Percentiles rank a stretch among this genome's conserved stretches.
Conservation (phyloP, 257 asterid species). For the Voacanga thouarsii region DNA sequence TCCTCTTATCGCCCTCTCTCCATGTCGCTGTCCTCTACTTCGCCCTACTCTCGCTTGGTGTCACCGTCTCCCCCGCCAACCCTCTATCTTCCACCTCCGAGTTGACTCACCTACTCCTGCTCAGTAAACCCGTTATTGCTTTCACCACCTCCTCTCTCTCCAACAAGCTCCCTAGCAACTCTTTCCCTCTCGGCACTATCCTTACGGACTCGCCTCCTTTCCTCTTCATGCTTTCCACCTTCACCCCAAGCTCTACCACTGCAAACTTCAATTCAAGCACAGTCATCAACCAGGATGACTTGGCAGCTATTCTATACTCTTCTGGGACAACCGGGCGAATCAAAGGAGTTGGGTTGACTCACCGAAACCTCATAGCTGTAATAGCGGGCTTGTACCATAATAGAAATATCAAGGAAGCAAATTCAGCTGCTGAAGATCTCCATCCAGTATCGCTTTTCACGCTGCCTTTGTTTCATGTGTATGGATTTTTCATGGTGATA, state of each 20-base stretch:
- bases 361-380: conserved; percentile 62
- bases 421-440: neutral
- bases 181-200: conserved; percentile 25
- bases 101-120: conserved; percentile 50
- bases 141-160: conserved; percentile 46
- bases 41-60: conserved; percentile 73
- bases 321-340: conserved; percentile 89
- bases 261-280: conserved; percentile 3
- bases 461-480: conserved; percentile 82
- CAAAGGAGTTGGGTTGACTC: conserved; percentile 74
- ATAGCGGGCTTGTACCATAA: conserved; percentile 37
- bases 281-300: conserved; percentile 43
- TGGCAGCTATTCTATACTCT: conserved; percentile 80
- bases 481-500: conserved; percentile 73
- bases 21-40: conserved; percentile 71
- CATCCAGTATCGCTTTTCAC: conserved; percentile 46
- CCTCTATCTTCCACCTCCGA: conserved; percentile 65
- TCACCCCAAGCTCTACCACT: neutral
- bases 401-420: neutral
- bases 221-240: conserved; percentile 35
- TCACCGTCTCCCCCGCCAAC: conserved; percentile 71
- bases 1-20: conserved; percentile 67
- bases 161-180: conserved; percentile 35
- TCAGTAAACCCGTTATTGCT: conserved; percentile 53
- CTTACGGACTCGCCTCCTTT: conserved; percentile 58